Evolutionary conservation across 2,329 filamentous ascomycete species (phyloP), one percentile per base, ranked within the genome.

Genomic region (Cytospora paraplurivora): DNA sequence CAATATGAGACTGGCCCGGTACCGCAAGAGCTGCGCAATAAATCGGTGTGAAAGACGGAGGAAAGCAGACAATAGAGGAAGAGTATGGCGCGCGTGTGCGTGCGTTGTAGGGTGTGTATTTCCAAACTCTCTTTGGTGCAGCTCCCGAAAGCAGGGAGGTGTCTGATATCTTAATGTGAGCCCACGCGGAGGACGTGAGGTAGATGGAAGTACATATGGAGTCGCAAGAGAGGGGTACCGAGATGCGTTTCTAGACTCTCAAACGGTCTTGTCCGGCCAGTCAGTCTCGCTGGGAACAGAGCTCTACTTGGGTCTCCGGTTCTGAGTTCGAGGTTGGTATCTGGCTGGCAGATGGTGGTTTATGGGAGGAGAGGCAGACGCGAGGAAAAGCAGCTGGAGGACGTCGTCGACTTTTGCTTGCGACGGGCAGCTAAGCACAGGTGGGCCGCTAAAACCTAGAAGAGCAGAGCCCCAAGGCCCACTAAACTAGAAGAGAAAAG

Each of bases 331-430:
- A 2, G 19, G 41, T 21, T 47, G 44, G 10, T 47, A 5, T 47
- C 21, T n/a, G 3, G 10, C n/a, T 47, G 11, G n/a, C 11, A 19
- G 44, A 19, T 21, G n/a, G 21, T 47, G 44, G 7, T 47, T 19
- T n/a, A 47, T 21, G 44, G 27, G 27, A 47, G 44, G 44, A 47
- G n/a, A 19, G 41, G 41, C 41, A 44, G n/a, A n/a, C 17, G 17
- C 41, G 44, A 47, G 44, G n/a, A 47, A 47, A 47, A 21, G n/a
- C n/a, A 19, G 19, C 44, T 21, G 44, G 44, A 21, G 44, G 44
- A 47, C 44, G 44, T 47, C 44, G 44, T 47, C 44, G 44, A 47
- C 44, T 47, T 47, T 47, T 47, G n/a, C 44, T 47, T 47, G 27
- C 27, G 44, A 47, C 44, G n/a, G 44, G 44, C 44, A 21, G n/a